Base-by-base conservation (phyloP, 345 rosid species). In the Eucalyptus shirleyi region DNA sequence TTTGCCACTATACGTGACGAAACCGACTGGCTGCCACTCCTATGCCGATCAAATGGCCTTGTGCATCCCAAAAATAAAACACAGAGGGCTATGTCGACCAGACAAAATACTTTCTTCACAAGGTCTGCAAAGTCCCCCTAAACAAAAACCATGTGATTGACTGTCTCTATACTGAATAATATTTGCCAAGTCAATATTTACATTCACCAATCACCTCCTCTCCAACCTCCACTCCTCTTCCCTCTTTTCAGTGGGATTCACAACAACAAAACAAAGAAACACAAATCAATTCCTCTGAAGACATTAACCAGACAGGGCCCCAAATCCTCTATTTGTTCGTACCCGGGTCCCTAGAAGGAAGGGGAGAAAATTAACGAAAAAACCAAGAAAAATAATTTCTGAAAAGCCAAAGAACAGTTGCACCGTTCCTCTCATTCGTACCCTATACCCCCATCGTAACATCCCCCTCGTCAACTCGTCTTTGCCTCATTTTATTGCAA, bases 401-500 rank as follows among this genome's bases (percentile, higher is more conserved):
- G 37, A 87, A 89, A 28, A 88, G 28, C 88, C 45, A n/a, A 62
- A 51, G 72, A 55, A 50, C 69, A 15, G 23, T 6, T 49, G 10
- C 50, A 49, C 69, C 14, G 30, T 18, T 18, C 30, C 62, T 50
- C 53, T 69, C 60, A 60, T 72, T 44, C 72, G n/a, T 55, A 10
- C 42, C 59, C 65, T 88, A 42, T 19, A 55, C 15, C 40, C 37
- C 69, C 50, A 1, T 59, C 49, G 40, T 89, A 65, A 87, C 80
- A 45, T 88, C 90, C 34, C 12, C 81, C 72, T 65, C 42, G 60
- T 82, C 50, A 86, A 91, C 49, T 94, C 93, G 90, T 88, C 91
- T 91, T 51, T 8, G 82, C 90, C 88, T 93, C 45, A 32, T 86
- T 92, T 90, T 89, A 51, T 72, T 92, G 91, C 93, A 98, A 92